Conservation (phyloP, 495 filamentous ascomycete species). For the Pyronema domesticum region DNA sequence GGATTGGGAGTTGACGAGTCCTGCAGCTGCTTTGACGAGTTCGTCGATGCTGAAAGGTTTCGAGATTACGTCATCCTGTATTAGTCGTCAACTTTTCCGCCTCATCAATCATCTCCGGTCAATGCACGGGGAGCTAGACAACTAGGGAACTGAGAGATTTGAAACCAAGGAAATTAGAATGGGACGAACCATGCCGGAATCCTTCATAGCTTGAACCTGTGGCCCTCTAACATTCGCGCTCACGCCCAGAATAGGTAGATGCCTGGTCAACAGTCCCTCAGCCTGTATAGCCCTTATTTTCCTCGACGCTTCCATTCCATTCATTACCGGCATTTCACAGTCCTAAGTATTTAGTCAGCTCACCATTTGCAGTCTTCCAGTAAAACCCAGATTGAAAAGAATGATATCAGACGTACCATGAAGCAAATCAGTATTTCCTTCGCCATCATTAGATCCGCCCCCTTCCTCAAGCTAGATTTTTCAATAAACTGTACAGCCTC, state of each 20-base stretch:
- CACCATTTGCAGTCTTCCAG: too few relatives aligned
- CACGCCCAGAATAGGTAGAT: slow-evolving; percentile 60
- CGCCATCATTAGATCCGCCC: slow-evolving; percentile 10
- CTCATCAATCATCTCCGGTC: not conserved
- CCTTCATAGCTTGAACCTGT: slow-evolving; percentile 44
- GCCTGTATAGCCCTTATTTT: slow-evolving; percentile 46
- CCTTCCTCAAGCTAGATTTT: slow-evolving; percentile 22
- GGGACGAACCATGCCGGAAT: slow-evolving; percentile 46
- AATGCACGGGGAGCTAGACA: too few relatives aligned
- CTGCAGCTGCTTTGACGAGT: not conserved
- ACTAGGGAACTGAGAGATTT: too few relatives aligned
- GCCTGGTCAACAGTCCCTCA: slow-evolving; percentile 29
- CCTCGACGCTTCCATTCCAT: slow-evolving; percentile 51
- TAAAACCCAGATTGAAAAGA: slow-evolving; percentile 45
- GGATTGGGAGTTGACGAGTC: not conserved
- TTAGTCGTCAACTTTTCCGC: not conserved
- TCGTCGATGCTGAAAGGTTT: not conserved
- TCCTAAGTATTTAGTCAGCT: slow-evolving; percentile 29
- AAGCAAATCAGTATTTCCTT: slow-evolving; percentile 7
- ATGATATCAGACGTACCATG: slow-evolving; percentile 22
- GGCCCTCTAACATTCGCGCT: slow-evolving; percentile 55
- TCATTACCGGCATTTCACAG: slow-evolving; percentile 73
- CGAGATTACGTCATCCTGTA: not conserved
- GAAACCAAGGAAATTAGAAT: not conserved
- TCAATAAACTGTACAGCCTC: slow-evolving; percentile 49